phyloP scores from a whole-genome alignment of 306 rosid species.

The Arachis stenosperma region DNA sequence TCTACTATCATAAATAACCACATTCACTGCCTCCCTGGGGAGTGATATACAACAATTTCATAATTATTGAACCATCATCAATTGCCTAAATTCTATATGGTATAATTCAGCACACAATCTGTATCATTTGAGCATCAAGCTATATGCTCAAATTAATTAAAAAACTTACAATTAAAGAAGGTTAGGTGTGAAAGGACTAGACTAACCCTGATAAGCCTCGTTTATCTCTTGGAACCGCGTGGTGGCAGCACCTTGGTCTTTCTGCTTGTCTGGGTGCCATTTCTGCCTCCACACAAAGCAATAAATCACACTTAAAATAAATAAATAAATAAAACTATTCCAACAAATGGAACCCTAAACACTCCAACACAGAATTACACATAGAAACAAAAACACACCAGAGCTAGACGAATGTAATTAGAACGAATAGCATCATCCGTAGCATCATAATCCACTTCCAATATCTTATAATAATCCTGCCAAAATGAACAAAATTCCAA shows the following conservation, averaged over 20 bases:
- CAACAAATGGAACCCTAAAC: not conserved
- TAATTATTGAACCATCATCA: conserved; percentile 1
- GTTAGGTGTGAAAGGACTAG: not conserved
- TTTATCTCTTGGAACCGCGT: conserved; percentile 87
- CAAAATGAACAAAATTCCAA: not conserved
- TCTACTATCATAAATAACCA: not conserved
- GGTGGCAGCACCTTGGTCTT: conserved; percentile 64
- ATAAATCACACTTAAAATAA: not conserved
- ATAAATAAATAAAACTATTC: not conserved
- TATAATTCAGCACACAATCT: not conserved
- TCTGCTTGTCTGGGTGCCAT: conserved; percentile 98
- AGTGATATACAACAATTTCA: not conserved
- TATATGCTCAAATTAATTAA: too few relatives aligned
- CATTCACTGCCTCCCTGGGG: not conserved
- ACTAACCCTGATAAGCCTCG: conserved; percentile 85
- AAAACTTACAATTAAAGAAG: too few relatives aligned
- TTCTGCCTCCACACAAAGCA: conserved; percentile 55
- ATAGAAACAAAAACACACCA: conserved; percentile 58
- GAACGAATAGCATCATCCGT: conserved; percentile 80
- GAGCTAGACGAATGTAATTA: conserved; percentile 87
- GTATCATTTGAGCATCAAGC: not conserved
- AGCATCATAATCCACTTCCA: conserved; percentile 95
- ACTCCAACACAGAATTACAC: not conserved
- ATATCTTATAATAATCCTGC: conserved; percentile 86
- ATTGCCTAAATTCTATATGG: not conserved